phyloP scores from a whole-genome alignment of 148 eudicot genomes.

The Linanthus parryae region DNA sequence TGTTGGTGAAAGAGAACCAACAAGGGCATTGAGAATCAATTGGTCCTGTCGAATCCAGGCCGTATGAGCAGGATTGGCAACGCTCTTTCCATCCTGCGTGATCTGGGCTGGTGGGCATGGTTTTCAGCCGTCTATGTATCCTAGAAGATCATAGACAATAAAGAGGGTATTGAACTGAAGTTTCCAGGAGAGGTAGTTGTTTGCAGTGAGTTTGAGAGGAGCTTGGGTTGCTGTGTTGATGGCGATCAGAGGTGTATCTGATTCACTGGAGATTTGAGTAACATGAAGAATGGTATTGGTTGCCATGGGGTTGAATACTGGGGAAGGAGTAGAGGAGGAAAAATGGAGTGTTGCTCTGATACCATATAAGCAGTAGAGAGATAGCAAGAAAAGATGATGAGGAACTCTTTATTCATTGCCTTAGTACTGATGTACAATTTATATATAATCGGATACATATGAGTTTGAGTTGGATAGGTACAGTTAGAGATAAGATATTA shows the following conservation, averaged over 20 bases:
- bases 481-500: too few relatives aligned
- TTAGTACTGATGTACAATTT: too few relatives aligned
- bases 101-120: not conserved
- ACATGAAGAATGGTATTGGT: too few relatives aligned
- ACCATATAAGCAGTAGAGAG: too few relatives aligned
- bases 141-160: conserved; percentile 1
- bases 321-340: too few relatives aligned
- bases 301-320: too few relatives aligned
- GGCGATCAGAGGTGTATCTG: conserved; percentile 10
- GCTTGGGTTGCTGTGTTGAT: not conserved
- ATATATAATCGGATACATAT: too few relatives aligned
- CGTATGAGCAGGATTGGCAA: not conserved
- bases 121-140: conserved; percentile 1
- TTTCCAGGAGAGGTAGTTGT: conserved; percentile 9
- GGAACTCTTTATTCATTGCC: too few relatives aligned
- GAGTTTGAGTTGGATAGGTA: too few relatives aligned
- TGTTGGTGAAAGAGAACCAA: conserved; percentile 1
- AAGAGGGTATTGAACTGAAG: conserved; percentile 1
- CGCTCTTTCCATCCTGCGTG: not conserved
- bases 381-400: too few relatives aligned
- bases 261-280: too few relatives aligned
- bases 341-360: too few relatives aligned
- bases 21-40: not conserved
- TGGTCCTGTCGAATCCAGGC: conserved; percentile 1
- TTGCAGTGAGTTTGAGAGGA: not conserved